These are phyloP conservation scores for Chlorella sp. DNA, from an alignment of 139 green algal species.

Conservation along the genomic window DNA sequence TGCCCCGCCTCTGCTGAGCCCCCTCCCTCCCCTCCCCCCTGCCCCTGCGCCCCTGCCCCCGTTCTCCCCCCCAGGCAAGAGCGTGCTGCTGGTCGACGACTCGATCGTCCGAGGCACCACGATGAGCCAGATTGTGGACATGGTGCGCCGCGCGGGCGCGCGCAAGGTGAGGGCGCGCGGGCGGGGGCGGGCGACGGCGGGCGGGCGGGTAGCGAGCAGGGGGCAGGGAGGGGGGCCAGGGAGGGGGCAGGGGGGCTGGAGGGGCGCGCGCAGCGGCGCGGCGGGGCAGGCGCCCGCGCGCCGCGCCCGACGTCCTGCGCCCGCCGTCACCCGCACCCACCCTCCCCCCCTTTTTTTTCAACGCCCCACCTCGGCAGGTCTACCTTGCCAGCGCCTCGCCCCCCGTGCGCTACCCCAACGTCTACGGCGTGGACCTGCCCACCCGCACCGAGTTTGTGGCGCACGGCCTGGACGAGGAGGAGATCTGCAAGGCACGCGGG, in stretches of 20 bases:
- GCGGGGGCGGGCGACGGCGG: not conserved
- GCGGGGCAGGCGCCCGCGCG: not conserved
- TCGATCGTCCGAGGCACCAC: conserved; percentile 98
- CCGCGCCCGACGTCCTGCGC: not conserved
- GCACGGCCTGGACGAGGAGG: conserved; percentile 75
- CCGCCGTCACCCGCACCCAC: not conserved
- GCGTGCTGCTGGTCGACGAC: conserved; percentile 98
- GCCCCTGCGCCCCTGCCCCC: no score
- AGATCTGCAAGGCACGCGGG: conserved; percentile 57
- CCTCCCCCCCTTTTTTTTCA: no score
- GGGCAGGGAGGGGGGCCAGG: no score
- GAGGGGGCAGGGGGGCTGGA: not conserved
- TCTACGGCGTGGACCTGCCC: conserved; percentile 99
- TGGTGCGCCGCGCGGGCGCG: conserved; percentile 90
- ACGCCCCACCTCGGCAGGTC: conserved; percentile 53
- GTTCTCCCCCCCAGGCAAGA: no score
- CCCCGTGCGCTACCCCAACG: conserved; percentile 94
- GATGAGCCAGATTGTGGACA: conserved; percentile 96
- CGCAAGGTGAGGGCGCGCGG: conserved; percentile 59
- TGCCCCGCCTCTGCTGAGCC: no score
- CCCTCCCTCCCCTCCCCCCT: no score
- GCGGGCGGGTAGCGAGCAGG: no score
- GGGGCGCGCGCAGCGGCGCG: not conserved
- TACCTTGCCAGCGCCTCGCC: conserved; percentile 95
- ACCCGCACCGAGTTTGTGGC: conserved; percentile 92